Conservation (phyloP, 73 alveolate genomes). For the Paramecium octaurelia region DNA sequence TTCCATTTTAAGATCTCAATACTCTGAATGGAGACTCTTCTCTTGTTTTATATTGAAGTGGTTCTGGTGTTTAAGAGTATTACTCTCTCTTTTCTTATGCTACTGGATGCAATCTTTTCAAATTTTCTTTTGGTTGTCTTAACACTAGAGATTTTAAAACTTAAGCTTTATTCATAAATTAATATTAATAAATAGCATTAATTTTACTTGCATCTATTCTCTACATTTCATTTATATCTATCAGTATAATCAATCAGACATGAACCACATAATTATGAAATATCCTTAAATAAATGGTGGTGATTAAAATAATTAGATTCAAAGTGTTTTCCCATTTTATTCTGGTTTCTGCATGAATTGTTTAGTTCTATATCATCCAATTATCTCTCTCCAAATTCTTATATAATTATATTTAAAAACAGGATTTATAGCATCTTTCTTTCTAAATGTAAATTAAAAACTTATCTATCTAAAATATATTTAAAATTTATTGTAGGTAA, state of each 20-base stretch:
- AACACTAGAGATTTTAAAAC: slow-evolving; percentile 5
- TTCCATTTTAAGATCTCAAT: slow-evolving; percentile 33
- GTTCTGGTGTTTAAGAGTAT: slow-evolving; percentile 19
- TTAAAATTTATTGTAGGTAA: too few relatives aligned
- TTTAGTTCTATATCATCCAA: too few relatives aligned
- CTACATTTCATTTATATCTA: not conserved
- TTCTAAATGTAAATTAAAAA: too few relatives aligned
- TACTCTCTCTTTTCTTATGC: slow-evolving; percentile 28
- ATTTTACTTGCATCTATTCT: not conserved
- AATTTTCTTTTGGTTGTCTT: not conserved
- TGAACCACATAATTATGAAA: too few relatives aligned
- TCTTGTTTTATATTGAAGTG: not conserved
- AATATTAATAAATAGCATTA: not conserved
- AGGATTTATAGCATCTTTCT: too few relatives aligned
- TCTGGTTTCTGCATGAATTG: too few relatives aligned
- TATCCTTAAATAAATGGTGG: too few relatives aligned
- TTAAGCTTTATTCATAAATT: slow-evolving; percentile 15
- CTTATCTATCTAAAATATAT: too few relatives aligned
- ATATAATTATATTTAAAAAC: too few relatives aligned
- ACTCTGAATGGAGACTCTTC: slow-evolving; percentile 9
- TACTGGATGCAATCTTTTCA: not conserved
- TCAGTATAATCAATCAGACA: too few relatives aligned
- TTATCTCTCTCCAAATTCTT: too few relatives aligned
- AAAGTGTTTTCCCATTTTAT: not conserved
- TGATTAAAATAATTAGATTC: too few relatives aligned